Conservation (phyloP, 2,329 filamentous ascomycete genomes). For the Diaporthe caulivora region DNA sequence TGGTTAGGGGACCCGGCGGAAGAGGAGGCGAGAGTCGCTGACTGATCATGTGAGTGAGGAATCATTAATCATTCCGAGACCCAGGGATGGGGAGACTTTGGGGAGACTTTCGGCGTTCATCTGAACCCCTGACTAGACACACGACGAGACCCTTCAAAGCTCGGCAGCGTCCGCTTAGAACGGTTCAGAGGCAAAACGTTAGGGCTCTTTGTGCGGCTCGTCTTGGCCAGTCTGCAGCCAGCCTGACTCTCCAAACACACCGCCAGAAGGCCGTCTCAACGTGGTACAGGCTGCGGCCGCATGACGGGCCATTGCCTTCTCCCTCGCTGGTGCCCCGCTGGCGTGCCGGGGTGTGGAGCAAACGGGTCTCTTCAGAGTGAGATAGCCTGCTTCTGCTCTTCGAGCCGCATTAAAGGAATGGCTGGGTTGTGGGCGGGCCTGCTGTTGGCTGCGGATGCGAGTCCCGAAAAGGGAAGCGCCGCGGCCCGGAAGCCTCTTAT, state of each 20-base stretch:
- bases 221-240: neutral
- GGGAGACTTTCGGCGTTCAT: neutral
- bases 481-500: neutral
- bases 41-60: slow-evolving; percentile 24
- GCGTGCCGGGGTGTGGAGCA: slow-evolving; percentile 21
- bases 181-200: neutral
- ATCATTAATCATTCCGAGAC: slow-evolving; percentile 15
- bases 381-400: neutral
- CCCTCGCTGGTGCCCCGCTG: slow-evolving; percentile 22
- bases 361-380: slow-evolving; percentile 1
- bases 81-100: slow-evolving; percentile 4
- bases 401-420: slow-evolving; percentile 40
- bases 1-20: neutral
- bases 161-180: slow-evolving; percentile 16
- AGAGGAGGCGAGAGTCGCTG: slow-evolving; percentile 15
- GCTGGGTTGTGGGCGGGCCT: slow-evolving; percentile 28
- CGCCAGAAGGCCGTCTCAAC: slow-evolving; percentile 31
- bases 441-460: slow-evolving; percentile 1
- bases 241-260: slow-evolving; percentile 31
- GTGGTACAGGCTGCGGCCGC: slow-evolving; percentile 31
- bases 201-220: slow-evolving; percentile 7
- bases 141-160: neutral
- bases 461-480: slow-evolving; percentile 6
- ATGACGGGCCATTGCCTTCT: slow-evolving; percentile 31
- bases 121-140: slow-evolving; percentile 20